phyloP scores from a whole-genome alignment of 1,284 basidiomycete genomes.

The Ustilago hordei region DNA sequence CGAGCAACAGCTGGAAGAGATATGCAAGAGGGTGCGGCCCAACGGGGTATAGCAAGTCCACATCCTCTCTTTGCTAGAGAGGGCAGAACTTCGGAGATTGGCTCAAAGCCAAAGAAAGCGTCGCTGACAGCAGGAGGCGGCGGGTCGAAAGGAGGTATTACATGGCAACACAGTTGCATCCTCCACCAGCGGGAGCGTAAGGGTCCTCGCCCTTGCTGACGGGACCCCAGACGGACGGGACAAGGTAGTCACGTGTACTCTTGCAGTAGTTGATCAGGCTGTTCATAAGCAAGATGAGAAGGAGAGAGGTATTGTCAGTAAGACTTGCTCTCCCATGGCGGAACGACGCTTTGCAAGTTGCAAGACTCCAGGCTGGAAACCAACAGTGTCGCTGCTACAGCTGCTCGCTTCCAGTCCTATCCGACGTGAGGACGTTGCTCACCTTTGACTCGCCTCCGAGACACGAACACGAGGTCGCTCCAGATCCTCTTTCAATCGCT shows the following conservation, averaged over 20 bases:
- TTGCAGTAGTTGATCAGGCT: slow-evolving; percentile 92
- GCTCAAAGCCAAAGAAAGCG: neutral
- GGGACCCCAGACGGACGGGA: slow-evolving; percentile 93
- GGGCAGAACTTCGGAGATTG: too few species aligned
- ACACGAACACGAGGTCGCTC: slow-evolving; percentile 86
- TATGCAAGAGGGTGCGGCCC: slow-evolving; percentile 15
- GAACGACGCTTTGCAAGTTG: neutral
- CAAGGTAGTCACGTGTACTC: slow-evolving; percentile 86
- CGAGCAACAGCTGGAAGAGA: slow-evolving; percentile 10
- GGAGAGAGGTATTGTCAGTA: neutral
- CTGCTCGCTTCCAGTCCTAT: neutral
- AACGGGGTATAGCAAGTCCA: slow-evolving; percentile 24
- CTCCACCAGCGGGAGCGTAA: slow-evolving; percentile 77
- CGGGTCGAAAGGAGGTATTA: slow-evolving; percentile 10
- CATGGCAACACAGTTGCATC: slow-evolving; percentile 72
- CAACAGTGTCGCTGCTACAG: neutral
- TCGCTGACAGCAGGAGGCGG: neutral
- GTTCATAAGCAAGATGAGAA: neutral
- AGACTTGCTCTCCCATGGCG: neutral
- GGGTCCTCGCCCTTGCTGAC: slow-evolving; percentile 88
- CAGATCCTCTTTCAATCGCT: slow-evolving; percentile 88
- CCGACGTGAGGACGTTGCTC: slow-evolving; percentile 59
- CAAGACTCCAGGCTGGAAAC: neutral
- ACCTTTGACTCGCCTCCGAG: slow-evolving; percentile 91
- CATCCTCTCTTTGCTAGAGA: neutral